These are phyloP conservation scores for Pelargonium fulgidum DNA, from an alignment of 441 rosid genomes.

Conservation along the genomic window DNA sequence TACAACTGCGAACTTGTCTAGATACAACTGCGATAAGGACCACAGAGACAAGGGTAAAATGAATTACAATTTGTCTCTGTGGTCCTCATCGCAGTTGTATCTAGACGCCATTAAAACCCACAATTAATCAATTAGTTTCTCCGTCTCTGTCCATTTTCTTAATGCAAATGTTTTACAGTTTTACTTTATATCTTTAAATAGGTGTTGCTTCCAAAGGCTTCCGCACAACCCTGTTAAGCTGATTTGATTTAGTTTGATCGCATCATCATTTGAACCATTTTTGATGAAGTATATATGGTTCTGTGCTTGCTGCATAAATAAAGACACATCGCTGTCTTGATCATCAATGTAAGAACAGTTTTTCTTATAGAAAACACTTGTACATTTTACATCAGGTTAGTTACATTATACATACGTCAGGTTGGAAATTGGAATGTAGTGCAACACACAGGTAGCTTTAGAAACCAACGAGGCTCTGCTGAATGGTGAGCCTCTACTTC, in stretches of 20 bases:
- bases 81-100: too few species aligned
- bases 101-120: too few species aligned
- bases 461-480: background rate
- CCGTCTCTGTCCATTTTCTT: too few species aligned
- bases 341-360: background rate
- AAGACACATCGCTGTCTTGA: background rate
- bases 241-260: background rate
- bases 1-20: too few species aligned
- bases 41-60: too few species aligned
- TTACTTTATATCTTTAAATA: background rate
- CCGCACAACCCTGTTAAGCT: background rate
- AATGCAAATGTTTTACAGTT: too few species aligned
- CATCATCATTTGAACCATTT: background rate
- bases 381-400: slow-evolving; percentile 1
- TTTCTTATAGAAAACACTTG: background rate
- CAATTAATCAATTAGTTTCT: too few species aligned
- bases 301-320: background rate
- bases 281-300: background rate
- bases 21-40: too few species aligned
- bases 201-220: background rate
- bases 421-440: slow-evolving; percentile 4
- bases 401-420: background rate
- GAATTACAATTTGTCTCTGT: too few species aligned
- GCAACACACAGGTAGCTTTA: background rate
- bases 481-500: background rate